A percentile compares a stretch with the other conserved stretches of the same genome.
These are phyloP conservation scores for Cyphellophora attinorum DNA, from an alignment of 2,329 filamentous ascomycete genomes.

Conservation along the genomic window DNA sequence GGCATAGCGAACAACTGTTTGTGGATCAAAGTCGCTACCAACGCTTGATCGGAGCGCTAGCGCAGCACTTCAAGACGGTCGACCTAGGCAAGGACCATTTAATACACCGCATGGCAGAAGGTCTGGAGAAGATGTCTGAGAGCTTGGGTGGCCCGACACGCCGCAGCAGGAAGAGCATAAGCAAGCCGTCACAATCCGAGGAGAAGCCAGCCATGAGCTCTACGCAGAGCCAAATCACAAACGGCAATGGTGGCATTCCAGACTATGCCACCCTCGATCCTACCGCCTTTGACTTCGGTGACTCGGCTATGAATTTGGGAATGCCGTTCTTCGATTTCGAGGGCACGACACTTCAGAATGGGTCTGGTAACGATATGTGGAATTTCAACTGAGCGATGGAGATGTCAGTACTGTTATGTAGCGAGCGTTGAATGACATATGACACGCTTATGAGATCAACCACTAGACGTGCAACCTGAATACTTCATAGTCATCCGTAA, in stretches of 20 bases:
- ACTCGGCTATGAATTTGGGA: slow-evolving; percentile 16
- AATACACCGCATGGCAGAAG: slow-evolving; percentile 23
- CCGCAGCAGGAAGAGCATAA: slow-evolving; percentile 9
- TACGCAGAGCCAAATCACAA: slow-evolving; percentile 8
- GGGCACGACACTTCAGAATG: slow-evolving; percentile 15
- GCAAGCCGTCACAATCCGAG: slow-evolving; percentile 1
- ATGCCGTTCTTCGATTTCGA: slow-evolving; percentile 22
- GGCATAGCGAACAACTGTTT: slow-evolving; percentile 27
- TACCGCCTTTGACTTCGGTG: slow-evolving; percentile 17
- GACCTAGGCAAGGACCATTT: slow-evolving; percentile 23
- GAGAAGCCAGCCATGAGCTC: background rate
- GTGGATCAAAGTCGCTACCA: slow-evolving; percentile 20
- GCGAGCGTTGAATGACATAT: too few relatives aligned
- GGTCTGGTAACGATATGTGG: slow-evolving; percentile 13
- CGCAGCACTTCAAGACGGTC: slow-evolving; percentile 21
- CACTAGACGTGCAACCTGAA: too few relatives aligned
- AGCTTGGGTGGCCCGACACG: slow-evolving; percentile 14
- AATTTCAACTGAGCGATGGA: slow-evolving; percentile 1
- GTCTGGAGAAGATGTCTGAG: slow-evolving; percentile 23
- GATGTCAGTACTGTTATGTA: too few relatives aligned
- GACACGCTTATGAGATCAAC: too few relatives aligned
- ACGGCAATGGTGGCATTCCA: slow-evolving; percentile 8
- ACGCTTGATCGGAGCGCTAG: slow-evolving; percentile 19
- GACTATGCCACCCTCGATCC: slow-evolving; percentile 14
- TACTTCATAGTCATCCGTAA: too few relatives aligned